These are phyloP conservation scores for Phialophora chinensis DNA, from an alignment of 2,329 filamentous ascomycete genomes.

Conservation along the genomic window DNA sequence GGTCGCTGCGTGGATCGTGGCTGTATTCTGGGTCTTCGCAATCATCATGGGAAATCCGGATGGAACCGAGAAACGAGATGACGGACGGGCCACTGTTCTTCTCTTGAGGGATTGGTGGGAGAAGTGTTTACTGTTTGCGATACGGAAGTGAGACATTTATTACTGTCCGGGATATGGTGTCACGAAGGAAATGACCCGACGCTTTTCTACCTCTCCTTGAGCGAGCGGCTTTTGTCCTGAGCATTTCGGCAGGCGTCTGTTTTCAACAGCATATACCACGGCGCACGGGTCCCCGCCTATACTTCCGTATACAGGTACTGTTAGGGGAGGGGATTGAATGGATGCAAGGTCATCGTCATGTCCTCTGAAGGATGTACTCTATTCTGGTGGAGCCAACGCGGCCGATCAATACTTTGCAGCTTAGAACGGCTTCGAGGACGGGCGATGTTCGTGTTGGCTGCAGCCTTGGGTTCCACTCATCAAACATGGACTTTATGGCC, in stretches of 20 bases:
- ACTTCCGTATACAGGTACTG: not conserved
- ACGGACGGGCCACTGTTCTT: constrained; percentile 65
- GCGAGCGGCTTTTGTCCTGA: not conserved
- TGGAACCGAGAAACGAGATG: constrained; percentile 64
- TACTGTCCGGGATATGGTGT: not conserved
- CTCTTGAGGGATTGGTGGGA: constrained; percentile 67
- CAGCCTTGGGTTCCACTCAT: not conserved
- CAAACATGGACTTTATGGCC: not conserved
- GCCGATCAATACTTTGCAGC: not conserved
- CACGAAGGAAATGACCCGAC: constrained; percentile 6
- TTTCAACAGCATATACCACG: constrained; percentile 4
- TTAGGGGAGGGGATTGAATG: not conserved
- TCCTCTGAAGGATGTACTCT: not conserved
- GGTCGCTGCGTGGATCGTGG: constrained; percentile 63
- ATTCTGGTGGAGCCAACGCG: not conserved
- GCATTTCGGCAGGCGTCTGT: constrained; percentile 1
- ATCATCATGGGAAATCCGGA: constrained; percentile 68
- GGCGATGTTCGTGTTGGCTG: not conserved
- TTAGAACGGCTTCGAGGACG: not conserved
- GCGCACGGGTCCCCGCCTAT: not conserved
- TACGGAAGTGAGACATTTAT: constrained; percentile 37
- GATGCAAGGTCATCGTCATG: not conserved
- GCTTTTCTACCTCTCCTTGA: not conserved
- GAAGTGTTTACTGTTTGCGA: constrained; percentile 57
- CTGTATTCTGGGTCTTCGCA: constrained; percentile 67